Evolutionary conservation across 139 green algal species (phyloP).

Genomic region (Ulvella scutata): DNA sequence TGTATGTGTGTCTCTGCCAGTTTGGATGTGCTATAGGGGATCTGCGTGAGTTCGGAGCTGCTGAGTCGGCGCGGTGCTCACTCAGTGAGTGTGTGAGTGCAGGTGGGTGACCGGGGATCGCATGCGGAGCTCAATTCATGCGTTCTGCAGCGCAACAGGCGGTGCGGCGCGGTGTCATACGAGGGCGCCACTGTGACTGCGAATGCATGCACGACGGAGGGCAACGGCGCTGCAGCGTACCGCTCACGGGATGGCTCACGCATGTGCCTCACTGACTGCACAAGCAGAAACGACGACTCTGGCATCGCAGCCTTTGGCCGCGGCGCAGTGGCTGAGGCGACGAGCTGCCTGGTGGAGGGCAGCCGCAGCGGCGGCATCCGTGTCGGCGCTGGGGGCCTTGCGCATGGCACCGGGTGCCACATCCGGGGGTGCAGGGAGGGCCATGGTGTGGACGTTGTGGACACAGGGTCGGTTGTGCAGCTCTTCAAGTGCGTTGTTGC

Average conservation of each 20-base stretch:
- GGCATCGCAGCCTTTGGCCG: not conserved
- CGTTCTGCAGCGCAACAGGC: not conserved
- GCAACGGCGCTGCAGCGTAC: not conserved
- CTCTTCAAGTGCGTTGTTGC: not conserved
- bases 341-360: not conserved
- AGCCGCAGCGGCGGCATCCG: not conserved
- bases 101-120: not conserved
- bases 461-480: not conserved
- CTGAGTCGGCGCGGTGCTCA: no score
- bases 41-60: no score
- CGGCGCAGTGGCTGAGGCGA: not conserved
- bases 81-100: no score
- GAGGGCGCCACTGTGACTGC: not conserved
- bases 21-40: no score
- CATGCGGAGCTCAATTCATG: not conserved
- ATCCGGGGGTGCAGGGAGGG: not conserved
- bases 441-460: not conserved
- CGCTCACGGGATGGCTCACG: not conserved
- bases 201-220: not conserved
- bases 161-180: not conserved
- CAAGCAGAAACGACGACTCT: not conserved
- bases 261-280: not conserved
- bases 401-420: not conserved
- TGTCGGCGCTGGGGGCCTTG: not conserved
- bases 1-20: no score